Percentiles rank a stretch among this genome's conserved stretches.
Evolutionary conservation across 257 asterid genomes (phyloP).

Genomic region (Knoxia roxburghii): DNA sequence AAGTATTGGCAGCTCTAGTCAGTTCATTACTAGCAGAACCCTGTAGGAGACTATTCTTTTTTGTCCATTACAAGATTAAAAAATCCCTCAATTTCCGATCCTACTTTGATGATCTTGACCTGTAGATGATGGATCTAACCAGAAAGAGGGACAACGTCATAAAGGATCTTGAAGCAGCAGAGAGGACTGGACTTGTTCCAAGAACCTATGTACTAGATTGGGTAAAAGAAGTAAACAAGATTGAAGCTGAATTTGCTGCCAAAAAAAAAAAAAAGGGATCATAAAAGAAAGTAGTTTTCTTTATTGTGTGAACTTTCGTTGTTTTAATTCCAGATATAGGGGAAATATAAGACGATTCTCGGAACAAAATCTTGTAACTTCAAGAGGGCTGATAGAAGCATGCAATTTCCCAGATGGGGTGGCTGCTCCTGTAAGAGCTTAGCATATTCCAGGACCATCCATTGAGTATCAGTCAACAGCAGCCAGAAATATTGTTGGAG

Average conservation of each 20-base stretch:
- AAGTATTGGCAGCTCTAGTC: constrained; percentile 12
- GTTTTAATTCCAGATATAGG: neutral
- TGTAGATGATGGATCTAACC: neutral
- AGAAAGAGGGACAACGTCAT: neutral
- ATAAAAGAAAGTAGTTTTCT: neutral
- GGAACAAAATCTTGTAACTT: neutral
- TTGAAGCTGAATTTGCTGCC: constrained; percentile 4
- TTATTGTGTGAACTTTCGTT: neutral
- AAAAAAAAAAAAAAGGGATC: neutral
- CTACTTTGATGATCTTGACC: constrained; percentile 8
- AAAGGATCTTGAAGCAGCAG: constrained; percentile 2
- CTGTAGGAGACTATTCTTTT: neutral
- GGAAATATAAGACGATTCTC: neutral
- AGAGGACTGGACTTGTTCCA: neutral
- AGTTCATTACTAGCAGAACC: constrained; percentile 15
- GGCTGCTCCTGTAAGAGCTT: constrained; percentile 6
- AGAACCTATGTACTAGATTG: constrained; percentile 15
- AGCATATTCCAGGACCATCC: constrained; percentile 15
- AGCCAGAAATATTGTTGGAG: constrained; percentile 1
- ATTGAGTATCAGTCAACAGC: constrained; percentile 10
- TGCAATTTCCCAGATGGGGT: constrained; percentile 8
- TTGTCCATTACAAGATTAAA: neutral
- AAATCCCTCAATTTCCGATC: neutral
- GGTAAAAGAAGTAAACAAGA: constrained; percentile 7
- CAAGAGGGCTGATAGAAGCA: neutral